Percentiles rank a stretch among this genome's conserved stretches.
These are phyloP conservation scores for Smittium culicis DNA, from an alignment of 371 early-diverging fungal genomes.

Conservation along the genomic window DNA sequence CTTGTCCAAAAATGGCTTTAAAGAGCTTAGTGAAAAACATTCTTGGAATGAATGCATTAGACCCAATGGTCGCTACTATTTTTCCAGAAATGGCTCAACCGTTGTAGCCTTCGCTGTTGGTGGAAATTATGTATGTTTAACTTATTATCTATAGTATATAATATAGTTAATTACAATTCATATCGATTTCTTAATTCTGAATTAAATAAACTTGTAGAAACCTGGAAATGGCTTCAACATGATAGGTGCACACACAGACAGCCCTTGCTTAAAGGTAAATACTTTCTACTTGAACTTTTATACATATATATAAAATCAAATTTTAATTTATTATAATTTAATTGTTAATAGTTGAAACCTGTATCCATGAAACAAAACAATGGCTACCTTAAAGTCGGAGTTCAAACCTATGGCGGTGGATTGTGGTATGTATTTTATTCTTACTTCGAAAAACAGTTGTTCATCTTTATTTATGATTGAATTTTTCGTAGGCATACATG, in stretches of 20 bases:
- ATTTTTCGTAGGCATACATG: conserved; percentile 73
- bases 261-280: conserved; percentile 85
- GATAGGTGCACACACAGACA: conserved; percentile 92
- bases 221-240: conserved; percentile 76
- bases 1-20: conserved; percentile 60
- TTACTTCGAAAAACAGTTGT: not conserved
- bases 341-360: conserved; percentile 63
- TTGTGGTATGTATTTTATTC: conserved; percentile 45
- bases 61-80: conserved; percentile 78
- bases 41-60: conserved; percentile 55
- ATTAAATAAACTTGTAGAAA: conserved; percentile 34
- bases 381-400: conserved; percentile 83
- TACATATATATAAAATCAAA: not conserved
- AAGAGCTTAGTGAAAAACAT: conserved; percentile 73
- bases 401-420: conserved; percentile 86
- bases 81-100: conserved; percentile 82
- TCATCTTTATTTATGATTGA: too few species aligned
- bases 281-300: not conserved
- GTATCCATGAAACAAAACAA: conserved; percentile 61
- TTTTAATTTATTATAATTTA: not conserved
- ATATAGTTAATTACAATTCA: not conserved
- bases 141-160: not conserved
- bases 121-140: conserved; percentile 40
- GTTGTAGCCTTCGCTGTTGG: conserved; percentile 91
- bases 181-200: too few species aligned